A percentile compares a stretch with the other conserved stretches of the same genome.
These are phyloP conservation scores for Eucalyptus decipiens DNA, from an alignment of 345 rosid species.

Conservation along the genomic window DNA sequence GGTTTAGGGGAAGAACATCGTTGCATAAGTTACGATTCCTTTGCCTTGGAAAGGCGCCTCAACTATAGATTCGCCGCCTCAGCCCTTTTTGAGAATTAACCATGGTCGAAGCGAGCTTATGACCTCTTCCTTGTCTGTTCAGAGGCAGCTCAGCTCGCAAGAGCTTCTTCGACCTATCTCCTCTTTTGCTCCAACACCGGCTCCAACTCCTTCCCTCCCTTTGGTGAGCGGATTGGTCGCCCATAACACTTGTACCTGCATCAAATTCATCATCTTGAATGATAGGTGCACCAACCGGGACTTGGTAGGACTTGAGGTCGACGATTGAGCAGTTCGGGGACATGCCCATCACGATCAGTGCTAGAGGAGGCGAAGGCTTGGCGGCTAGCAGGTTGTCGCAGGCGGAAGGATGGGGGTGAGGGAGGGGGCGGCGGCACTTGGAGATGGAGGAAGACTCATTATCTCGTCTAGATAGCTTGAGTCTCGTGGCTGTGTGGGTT, in stretches of 20 bases:
- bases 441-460: constrained; percentile 2
- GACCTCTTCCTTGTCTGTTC: constrained; percentile 56
- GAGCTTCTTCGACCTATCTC: constrained; percentile 43
- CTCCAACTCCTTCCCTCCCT: constrained; percentile 59
- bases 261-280: not conserved
- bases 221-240: constrained; percentile 63
- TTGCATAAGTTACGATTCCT: constrained; percentile 49
- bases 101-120: constrained; percentile 60
- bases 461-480: too few species aligned
- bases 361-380: constrained; percentile 48
- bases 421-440: constrained; percentile 56
- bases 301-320: constrained; percentile 49
- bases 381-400: constrained; percentile 11
- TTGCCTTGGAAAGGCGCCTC: constrained; percentile 43
- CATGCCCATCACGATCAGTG: constrained; percentile 46
- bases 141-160: constrained; percentile 53
- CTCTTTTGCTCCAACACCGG: constrained; percentile 11
- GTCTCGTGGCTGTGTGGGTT: too few species aligned
- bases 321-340: constrained; percentile 53
- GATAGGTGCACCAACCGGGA: not conserved
- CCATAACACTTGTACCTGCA: constrained; percentile 66
- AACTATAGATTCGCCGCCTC: not conserved
- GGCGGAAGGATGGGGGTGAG: not conserved
- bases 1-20: not conserved
- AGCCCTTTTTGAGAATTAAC: constrained; percentile 36